Conservation (phyloP, 148 eudicot genomes). For the Simmondsia chinensis region DNA sequence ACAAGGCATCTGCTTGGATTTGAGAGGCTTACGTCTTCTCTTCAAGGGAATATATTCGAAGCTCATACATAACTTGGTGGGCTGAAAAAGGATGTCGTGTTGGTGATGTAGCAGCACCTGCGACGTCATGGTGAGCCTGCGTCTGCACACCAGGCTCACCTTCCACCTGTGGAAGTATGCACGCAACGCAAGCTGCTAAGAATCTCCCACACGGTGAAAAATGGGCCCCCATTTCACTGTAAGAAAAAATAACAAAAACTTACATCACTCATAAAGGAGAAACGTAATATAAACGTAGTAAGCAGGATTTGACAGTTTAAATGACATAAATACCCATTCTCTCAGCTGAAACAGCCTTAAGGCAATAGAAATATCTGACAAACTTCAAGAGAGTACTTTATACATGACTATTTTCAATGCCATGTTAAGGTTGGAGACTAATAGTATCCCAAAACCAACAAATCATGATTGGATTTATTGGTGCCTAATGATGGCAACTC, state of each 20-base stretch:
- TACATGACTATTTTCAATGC: no score
- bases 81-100: conserved; percentile 96
- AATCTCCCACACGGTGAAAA: conserved; percentile 98
- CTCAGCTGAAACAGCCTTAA: no score
- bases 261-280: background rate
- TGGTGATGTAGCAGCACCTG: conserved; percentile 71
- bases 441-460: no score
- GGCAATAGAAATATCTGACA: no score
- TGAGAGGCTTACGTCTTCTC: conserved; percentile 76
- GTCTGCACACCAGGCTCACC: conserved; percentile 58
- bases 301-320: background rate
- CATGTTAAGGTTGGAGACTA: no score
- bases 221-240: conserved; percentile 99
- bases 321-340: conserved; percentile 4
- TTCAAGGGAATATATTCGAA: conserved; percentile 93
- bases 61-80: conserved; percentile 87
- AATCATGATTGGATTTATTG: no score
- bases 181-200: conserved; percentile 97
- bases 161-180: conserved; percentile 66
- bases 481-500: no score
- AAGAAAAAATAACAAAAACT: conserved; percentile 9
- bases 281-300: background rate
- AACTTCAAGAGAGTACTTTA: no score
- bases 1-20: background rate
- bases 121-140: conserved; percentile 45